A percentile compares a stretch with the other conserved stretches of the same genome.
phyloP scores from a whole-genome alignment of 2,329 filamentous ascomycete species.

The Trichoderma atroviride region DNA sequence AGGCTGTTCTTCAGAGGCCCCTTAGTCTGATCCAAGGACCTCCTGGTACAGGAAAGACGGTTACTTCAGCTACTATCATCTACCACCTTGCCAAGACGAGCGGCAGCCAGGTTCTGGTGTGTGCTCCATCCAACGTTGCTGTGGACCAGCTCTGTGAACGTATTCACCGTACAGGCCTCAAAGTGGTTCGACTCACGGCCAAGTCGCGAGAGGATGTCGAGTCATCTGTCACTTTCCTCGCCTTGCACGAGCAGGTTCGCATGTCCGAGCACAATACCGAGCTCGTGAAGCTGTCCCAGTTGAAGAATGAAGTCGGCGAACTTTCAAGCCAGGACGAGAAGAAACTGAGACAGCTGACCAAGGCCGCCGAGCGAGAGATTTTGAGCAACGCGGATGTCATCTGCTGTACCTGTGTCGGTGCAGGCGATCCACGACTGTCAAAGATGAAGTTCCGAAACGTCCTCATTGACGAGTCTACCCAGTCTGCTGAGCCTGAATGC shows the following conservation, averaged over 20 bases:
- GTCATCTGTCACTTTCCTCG: conserved; percentile 94
- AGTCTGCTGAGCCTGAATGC: conserved; percentile 96
- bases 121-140: conserved; percentile 96
- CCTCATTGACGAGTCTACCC: conserved; percentile 95
- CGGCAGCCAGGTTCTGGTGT: conserved; percentile 91
- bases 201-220: conserved; percentile 99
- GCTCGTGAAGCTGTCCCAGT: conserved; percentile 85
- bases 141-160: conserved; percentile 98
- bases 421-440: conserved; percentile 88
- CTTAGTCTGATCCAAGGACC: conserved; percentile 95
- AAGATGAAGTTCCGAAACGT: conserved; percentile 99
- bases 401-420: conserved; percentile 97
- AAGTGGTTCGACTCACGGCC: conserved; percentile 96
- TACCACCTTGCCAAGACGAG: conserved; percentile 97
- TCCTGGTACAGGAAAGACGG: conserved; percentile 96
- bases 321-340: conserved; percentile 96
- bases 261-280: conserved; percentile 97
- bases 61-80: conserved; percentile 97
- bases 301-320: conserved; percentile 90
- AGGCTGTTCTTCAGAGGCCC: conserved; percentile 89
- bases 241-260: conserved; percentile 93
- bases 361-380: conserved; percentile 92
- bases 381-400: conserved; percentile 95
- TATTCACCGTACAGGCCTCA: conserved; percentile 90
- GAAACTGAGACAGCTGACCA: conserved; percentile 94